Evolutionary conservation across 2,329 filamentous ascomycete genomes (phyloP), one percentile per base, ranked within the genome.

Genomic region (Raffaelea albimanens): DNA sequence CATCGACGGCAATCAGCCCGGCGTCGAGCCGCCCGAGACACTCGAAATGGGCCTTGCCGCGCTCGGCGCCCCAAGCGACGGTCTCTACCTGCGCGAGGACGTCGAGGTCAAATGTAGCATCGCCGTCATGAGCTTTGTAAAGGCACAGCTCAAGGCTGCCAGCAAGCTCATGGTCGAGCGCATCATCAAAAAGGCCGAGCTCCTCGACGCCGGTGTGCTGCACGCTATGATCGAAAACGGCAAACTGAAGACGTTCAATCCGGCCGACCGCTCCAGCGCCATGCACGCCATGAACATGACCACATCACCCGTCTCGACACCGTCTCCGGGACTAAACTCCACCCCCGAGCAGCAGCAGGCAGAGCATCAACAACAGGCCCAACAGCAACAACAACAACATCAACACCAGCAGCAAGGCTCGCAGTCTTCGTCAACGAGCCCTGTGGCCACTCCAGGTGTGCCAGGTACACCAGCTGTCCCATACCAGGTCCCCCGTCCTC

Each of bases 21-120:
- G 80, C 22, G 51, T 76, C 43, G 82, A 86, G 61, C 69, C 76
- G 1, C 73, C 77, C 1, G 78, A 83, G 64, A 64, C 68, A 20
- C 68, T 72, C 20, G 82, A 85, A 63, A 71, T 85, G 43, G 82
- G 82, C 4, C 61, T 76, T 16, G 66, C 68, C n/a, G 59, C 60
- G 29, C 70, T 84, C 0, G 78, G 79, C 40, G 78, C 73, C 0
- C 82, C 82, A 1, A 64, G 69, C 21, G 79, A 85, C 49, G 82
- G 82, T 0, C 63, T 86, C 3, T 86, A 85, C 56, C 66, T 86
- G 50, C 73, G 80, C 48, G 81, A 85, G 56, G 82, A 86, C 53
- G 82, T 85, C 38, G 81, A 85, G 60, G 81, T 86, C 63, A 75
- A 74, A 56, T 83, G 80, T 68, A 85, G 84, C 58, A 66, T 85